Evolutionary conservation across 345 rosid species (phyloP).

Genomic region (Limnanthes douglasii): DNA sequence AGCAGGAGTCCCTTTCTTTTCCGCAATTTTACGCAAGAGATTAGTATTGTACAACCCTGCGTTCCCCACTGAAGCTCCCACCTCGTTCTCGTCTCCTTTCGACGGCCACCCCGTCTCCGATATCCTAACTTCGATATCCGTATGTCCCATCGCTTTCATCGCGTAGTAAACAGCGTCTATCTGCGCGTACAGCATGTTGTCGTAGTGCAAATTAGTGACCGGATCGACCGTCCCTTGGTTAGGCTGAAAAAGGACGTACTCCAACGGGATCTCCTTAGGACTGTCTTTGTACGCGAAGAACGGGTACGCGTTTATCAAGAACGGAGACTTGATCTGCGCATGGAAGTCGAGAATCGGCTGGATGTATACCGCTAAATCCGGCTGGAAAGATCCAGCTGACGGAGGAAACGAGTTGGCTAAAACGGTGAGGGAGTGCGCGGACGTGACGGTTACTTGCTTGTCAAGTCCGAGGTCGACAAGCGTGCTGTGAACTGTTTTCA

Average conservation of each 20-base stretch:
- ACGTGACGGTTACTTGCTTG: slow-evolving; percentile 47
- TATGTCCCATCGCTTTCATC: slow-evolving; percentile 57
- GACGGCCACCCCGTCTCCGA: slow-evolving; percentile 99
- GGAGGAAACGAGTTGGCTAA: slow-evolving; percentile 57
- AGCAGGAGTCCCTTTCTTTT: slow-evolving; percentile 62
- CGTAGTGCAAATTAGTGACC: slow-evolving; percentile 47
- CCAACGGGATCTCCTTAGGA: slow-evolving; percentile 38
- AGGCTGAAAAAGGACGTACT: slow-evolving; percentile 71
- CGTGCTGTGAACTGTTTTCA: slow-evolving; percentile 35
- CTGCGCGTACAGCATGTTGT: slow-evolving; percentile 93
- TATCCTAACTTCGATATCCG: slow-evolving; percentile 40
- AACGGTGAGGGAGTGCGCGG: slow-evolving; percentile 54
- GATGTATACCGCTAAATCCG: slow-evolving; percentile 33
- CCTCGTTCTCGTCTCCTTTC: slow-evolving; percentile 55
- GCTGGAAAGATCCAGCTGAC: slow-evolving; percentile 48
- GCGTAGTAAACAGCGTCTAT: slow-evolving; percentile 82
- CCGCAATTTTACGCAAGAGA: slow-evolving; percentile 29
- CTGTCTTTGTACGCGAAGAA: slow-evolving; percentile 62
- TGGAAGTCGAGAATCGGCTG: slow-evolving; percentile 49
- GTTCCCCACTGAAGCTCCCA: slow-evolving; percentile 64
- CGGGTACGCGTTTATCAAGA: slow-evolving; percentile 82
- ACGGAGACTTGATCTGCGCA: slow-evolving; percentile 49
- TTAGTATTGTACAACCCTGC: slow-evolving; percentile 67
- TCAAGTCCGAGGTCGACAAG: slow-evolving; percentile 47
- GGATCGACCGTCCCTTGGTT: slow-evolving; percentile 56